phyloP scores from a whole-genome alignment of 305 asterid genomes.

The Withania somnifera region DNA sequence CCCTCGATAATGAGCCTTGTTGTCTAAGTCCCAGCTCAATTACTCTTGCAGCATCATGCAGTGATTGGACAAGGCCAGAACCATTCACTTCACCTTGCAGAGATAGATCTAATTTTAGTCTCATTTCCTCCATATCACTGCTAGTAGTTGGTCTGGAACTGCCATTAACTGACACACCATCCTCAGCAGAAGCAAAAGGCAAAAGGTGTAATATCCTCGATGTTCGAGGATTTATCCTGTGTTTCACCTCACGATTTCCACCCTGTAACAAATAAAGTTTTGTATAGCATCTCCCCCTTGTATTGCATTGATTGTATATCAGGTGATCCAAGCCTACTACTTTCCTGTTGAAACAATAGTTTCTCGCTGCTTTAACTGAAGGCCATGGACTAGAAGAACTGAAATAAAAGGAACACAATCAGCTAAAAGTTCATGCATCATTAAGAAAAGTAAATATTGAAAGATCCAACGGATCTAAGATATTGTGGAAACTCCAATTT shows the following conservation, averaged over 20 bases:
- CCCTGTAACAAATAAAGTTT: slow-evolving; percentile 32
- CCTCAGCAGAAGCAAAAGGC: slow-evolving; percentile 80
- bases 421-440: slow-evolving; percentile 12
- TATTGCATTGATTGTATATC: slow-evolving; percentile 25
- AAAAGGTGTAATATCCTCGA: slow-evolving; percentile 29
- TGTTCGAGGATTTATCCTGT: slow-evolving; percentile 22
- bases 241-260: slow-evolving; percentile 27
- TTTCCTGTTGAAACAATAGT: slow-evolving; percentile 27
- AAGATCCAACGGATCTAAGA: neutral
- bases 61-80: slow-evolving; percentile 65
- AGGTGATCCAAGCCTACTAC: slow-evolving; percentile 27
- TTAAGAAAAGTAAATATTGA: neutral
- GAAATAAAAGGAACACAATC: slow-evolving; percentile 32
- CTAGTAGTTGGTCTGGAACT: slow-evolving; percentile 42
- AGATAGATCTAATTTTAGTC: slow-evolving; percentile 58
- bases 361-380: slow-evolving; percentile 41
- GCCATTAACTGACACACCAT: slow-evolving; percentile 76
- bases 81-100: slow-evolving; percentile 63
- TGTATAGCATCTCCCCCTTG: slow-evolving; percentile 39
- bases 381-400: slow-evolving; percentile 50
- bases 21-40: slow-evolving; percentile 80
- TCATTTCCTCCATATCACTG: slow-evolving; percentile 51
- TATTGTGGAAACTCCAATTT: neutral
- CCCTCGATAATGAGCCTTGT: slow-evolving; percentile 47
- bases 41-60: slow-evolving; percentile 95